Conservation (phyloP, 2,329 filamentous ascomycete genomes). For the Thelonectria discophora region DNA sequence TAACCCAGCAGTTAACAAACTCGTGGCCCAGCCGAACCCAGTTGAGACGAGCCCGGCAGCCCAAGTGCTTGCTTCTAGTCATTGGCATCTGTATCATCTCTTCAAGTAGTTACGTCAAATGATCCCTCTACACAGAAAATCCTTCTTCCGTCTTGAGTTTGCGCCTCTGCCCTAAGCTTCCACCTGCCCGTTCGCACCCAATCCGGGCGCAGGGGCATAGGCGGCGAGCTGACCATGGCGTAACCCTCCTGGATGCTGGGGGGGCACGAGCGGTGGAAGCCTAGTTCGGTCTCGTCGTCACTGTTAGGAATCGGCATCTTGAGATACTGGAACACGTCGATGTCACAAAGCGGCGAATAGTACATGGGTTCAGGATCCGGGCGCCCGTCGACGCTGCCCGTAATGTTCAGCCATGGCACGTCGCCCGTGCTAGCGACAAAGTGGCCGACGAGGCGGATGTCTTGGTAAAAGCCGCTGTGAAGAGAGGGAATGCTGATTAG, state of each 20-base stretch:
- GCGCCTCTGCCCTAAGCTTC: conserved; percentile 9
- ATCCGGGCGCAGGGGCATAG: not conserved
- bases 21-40: too few relatives aligned
- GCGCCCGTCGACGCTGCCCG: conserved; percentile 6
- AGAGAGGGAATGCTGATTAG: not conserved
- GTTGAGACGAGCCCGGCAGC: too few relatives aligned
- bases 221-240: conserved; percentile 11
- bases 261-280: conserved; percentile 13
- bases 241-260: conserved; percentile 5
- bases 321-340: not conserved
- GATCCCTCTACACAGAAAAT: conserved; percentile 9
- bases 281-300: not conserved
- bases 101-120: conserved; percentile 5
- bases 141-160: conserved; percentile 5
- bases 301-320: not conserved
- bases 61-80: not conserved
- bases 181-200: not conserved
- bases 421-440: conserved; percentile 11
- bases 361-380: not conserved
- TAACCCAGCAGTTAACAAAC: too few relatives aligned
- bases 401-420: conserved; percentile 20
- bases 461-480: conserved; percentile 9
- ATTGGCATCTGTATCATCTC: not conserved
- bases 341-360: conserved; percentile 7
- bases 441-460: conserved; percentile 8